Percentiles rank a stretch among this genome's conserved stretches.
Conservation (phyloP, 257 asterid genomes). For the Thymus quinquecostatus region DNA sequence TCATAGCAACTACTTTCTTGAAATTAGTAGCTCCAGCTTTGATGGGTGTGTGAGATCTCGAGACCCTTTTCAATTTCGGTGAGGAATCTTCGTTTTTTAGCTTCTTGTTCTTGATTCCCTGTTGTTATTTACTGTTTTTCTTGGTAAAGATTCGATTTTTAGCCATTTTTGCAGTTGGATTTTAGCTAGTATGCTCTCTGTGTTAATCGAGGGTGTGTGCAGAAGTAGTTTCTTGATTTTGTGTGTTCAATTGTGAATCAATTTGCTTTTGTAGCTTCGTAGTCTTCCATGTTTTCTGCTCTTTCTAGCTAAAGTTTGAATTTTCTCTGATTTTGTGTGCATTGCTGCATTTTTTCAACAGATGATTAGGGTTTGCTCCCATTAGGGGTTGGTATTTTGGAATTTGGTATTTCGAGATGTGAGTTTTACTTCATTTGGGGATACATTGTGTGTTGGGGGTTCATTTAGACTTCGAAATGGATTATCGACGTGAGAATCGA, state of each 20-base stretch:
- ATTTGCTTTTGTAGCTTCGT: not conserved
- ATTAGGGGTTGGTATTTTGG: slow-evolving; percentile 23
- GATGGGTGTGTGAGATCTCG: slow-evolving; percentile 33
- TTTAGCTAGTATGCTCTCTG: not conserved
- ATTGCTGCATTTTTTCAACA: not conserved
- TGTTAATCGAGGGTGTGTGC: slow-evolving; percentile 13
- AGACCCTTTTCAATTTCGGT: slow-evolving; percentile 31
- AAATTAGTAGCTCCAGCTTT: slow-evolving; percentile 27
- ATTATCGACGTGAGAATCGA: slow-evolving; percentile 50
- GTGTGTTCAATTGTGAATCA: slow-evolving; percentile 1
- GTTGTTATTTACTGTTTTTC: not conserved
- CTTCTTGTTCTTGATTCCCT: slow-evolving; percentile 4
- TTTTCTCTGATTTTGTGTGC: not conserved
- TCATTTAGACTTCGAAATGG: slow-evolving; percentile 42
- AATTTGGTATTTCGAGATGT: slow-evolving; percentile 16
- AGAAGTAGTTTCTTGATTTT: slow-evolving; percentile 24
- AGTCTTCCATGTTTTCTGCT: not conserved
- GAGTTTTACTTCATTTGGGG: slow-evolving; percentile 21
- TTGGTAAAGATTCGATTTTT: slow-evolving; percentile 23
- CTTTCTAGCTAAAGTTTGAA: slow-evolving; percentile 8
- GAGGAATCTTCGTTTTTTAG: slow-evolving; percentile 17
- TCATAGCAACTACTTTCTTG: slow-evolving; percentile 13
- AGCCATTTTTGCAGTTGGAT: not conserved
- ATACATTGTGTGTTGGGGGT: slow-evolving; percentile 12
- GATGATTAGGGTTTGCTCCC: slow-evolving; percentile 9